These are phyloP conservation scores for Panaeolus papilionaceus DNA, from an alignment of 768 basidiomycete genomes.

Conservation along the genomic window DNA sequence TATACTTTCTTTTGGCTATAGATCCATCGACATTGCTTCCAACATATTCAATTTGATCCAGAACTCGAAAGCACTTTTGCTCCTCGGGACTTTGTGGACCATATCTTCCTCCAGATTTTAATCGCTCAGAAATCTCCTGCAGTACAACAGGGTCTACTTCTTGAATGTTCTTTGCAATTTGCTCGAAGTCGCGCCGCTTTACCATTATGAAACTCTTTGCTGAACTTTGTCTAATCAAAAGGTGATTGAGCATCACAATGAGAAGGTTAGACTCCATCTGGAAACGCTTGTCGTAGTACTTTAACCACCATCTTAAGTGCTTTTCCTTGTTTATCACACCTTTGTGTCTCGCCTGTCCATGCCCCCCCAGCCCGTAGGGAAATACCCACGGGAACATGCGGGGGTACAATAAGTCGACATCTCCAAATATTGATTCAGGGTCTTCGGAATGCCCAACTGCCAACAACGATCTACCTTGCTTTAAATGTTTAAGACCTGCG, in stretches of 20 bases:
- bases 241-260: slow-evolving; percentile 43
- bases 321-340: slow-evolving; percentile 17
- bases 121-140: slow-evolving; percentile 22
- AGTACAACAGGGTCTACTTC: slow-evolving; percentile 29
- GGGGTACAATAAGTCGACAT: slow-evolving; percentile 26
- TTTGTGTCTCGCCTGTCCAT: background rate
- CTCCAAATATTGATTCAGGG: slow-evolving; percentile 34
- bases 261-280: slow-evolving; percentile 37
- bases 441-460: slow-evolving; percentile 32
- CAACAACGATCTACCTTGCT: slow-evolving; percentile 30
- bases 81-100: slow-evolving; percentile 33
- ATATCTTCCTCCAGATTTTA: slow-evolving; percentile 30
- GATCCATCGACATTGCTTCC: slow-evolving; percentile 34
- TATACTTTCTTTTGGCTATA: slow-evolving; percentile 30
- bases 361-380: slow-evolving; percentile 11
- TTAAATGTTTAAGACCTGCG: slow-evolving; percentile 33
- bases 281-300: slow-evolving; percentile 28
- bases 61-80: slow-evolving; percentile 36
- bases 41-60: slow-evolving; percentile 39
- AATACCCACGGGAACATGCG: slow-evolving; percentile 34
- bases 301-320: slow-evolving; percentile 28
- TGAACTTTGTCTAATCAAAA: slow-evolving; percentile 37
- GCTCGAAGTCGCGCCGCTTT: slow-evolving; percentile 31
- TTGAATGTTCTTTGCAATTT: slow-evolving; percentile 28
- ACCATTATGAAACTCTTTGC: slow-evolving; percentile 33